A percentile compares a stretch with the other conserved stretches of the same genome.
These are phyloP conservation scores for Penicillium bovifimosum DNA, from an alignment of 495 filamentous ascomycete genomes.

Conservation along the genomic window DNA sequence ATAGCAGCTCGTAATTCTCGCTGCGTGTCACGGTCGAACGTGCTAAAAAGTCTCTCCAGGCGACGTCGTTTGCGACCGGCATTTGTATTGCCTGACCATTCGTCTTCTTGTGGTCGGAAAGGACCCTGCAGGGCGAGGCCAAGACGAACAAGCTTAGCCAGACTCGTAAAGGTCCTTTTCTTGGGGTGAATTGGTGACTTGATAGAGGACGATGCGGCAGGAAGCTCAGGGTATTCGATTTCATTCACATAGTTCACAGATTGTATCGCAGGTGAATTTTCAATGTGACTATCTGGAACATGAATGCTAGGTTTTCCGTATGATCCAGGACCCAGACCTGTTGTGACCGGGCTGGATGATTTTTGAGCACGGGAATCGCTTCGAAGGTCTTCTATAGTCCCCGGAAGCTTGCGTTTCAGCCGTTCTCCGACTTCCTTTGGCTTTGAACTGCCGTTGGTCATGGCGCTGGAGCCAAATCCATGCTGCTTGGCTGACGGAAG, in stretches of 20 bases:
- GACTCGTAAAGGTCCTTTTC: slow-evolving; percentile 22
- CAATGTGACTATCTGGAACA: background rate
- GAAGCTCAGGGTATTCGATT: slow-evolving; percentile 19
- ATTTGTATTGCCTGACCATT: slow-evolving; percentile 5
- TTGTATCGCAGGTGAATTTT: background rate
- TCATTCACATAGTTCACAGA: background rate
- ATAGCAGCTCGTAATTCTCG: slow-evolving; percentile 42
- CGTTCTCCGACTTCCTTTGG: slow-evolving; percentile 27
- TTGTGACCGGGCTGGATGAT: slow-evolving; percentile 11
- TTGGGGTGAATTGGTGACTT: background rate
- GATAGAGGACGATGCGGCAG: background rate
- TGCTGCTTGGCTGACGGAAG: slow-evolving; percentile 43
- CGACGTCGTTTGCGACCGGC: slow-evolving; percentile 20
- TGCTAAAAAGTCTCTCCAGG: slow-evolving; percentile 40
- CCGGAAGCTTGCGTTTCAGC: slow-evolving; percentile 28
- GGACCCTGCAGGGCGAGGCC: slow-evolving; percentile 45
- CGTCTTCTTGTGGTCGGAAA: slow-evolving; percentile 25
- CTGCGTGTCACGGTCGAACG: slow-evolving; percentile 39
- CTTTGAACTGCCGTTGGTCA: slow-evolving; percentile 24
- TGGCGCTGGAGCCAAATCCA: slow-evolving; percentile 24
- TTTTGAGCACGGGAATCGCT: slow-evolving; percentile 12
- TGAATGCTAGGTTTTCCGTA: background rate
- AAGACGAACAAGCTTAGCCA: slow-evolving; percentile 40
- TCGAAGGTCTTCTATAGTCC: slow-evolving; percentile 17
- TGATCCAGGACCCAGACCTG: background rate